Base-by-base conservation (phyloP, 2,329 filamentous ascomycete species). In the Xylaria sp. region DNA sequence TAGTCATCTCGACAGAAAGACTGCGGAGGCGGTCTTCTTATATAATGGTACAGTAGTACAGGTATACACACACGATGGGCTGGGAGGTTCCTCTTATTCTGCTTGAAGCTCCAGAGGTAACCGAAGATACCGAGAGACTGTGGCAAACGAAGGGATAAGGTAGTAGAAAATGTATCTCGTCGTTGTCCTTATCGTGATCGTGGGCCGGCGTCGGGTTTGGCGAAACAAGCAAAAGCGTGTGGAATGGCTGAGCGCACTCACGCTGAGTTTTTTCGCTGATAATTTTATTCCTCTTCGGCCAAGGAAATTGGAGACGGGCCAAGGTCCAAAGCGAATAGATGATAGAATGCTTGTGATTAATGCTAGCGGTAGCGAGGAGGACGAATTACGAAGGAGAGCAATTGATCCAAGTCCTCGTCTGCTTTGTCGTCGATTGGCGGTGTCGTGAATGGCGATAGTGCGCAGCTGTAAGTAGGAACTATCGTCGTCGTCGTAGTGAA, bases 1-100 rank as follows among this genome's bases (percentile, higher is more conserved):
- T 89, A 84, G 91, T 88, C 91, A 94, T 86, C 69, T 72, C 81
- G 69, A 62, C 34, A 60, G 15, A 20, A 46, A 48, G 48, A 68
- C 48, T 62, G 58, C 44, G 50, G 59, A 56, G 25, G 51, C 58
- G 55, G 59, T 58, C 23, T 65, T 61, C 50, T 55, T 62, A 44
- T 60, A 44, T 34, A 28, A 46, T 50, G n/a, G 63, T 46, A 57
- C 34, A 68, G 25, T 32, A 60, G 63, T 50, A 66, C 66, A 61
- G 52, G 37, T 52, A 65, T 46, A 63, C 34, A 59, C 60, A 64
- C 52, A 62, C 39, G 46, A 61, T 34, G n/a, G 18, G 44, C 23
- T 59, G 18, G 34, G 18, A 13, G 10, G n/a, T 51, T 54, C 32
- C 46, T 32, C 15, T 59, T 55, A 52, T 62, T 54, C 51, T 55